Conservation (phyloP, 1,139 yeast genomes). For the Suhomyces atakaporum region DNA sequence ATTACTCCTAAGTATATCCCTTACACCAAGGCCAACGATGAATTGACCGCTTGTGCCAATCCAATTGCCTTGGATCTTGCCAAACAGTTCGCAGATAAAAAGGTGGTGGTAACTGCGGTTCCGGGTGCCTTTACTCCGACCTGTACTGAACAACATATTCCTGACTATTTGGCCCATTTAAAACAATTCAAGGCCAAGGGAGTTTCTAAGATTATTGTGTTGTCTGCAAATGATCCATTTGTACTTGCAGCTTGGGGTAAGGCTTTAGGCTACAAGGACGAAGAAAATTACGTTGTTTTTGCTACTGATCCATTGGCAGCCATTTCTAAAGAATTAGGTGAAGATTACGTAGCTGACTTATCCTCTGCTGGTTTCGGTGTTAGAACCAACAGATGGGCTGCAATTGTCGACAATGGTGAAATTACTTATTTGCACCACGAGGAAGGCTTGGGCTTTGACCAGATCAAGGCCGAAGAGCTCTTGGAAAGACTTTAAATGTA, state of each 20-base stretch:
- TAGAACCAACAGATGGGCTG: slow-evolving; percentile 22
- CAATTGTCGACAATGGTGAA: slow-evolving; percentile 21
- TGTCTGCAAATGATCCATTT: slow-evolving; percentile 79
- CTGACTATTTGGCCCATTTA: slow-evolving; percentile 62
- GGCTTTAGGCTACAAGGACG: slow-evolving; percentile 51
- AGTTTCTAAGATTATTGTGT: slow-evolving; percentile 68
- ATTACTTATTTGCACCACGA: slow-evolving; percentile 52
- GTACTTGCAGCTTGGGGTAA: slow-evolving; percentile 83
- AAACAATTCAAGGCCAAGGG: slow-evolving; percentile 64
- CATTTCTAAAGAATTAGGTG: slow-evolving; percentile 65
- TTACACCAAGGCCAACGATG: slow-evolving; percentile 44
- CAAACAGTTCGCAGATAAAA: slow-evolving; percentile 50
- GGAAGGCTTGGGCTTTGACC: slow-evolving; percentile 57
- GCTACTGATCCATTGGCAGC: slow-evolving; percentile 72
- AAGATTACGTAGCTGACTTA: slow-evolving; percentile 49
- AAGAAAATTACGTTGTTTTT: slow-evolving; percentile 55
- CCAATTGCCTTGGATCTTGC: slow-evolving; percentile 56
- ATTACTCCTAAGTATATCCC: slow-evolving; percentile 60
- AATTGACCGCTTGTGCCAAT: slow-evolving; percentile 36
- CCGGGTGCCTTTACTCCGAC: slow-evolving; percentile 64
- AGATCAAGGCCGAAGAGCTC: slow-evolving; percentile 57
- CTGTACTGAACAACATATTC: slow-evolving; percentile 71
- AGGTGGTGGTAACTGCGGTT: slow-evolving; percentile 55
- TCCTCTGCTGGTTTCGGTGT: slow-evolving; percentile 46
- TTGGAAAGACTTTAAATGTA: slow-evolving; percentile 23